A percentile compares a stretch with the other conserved stretches of the same genome.
Conservation (phyloP, 2,329 filamentous ascomycete genomes). For the Sclerotinia sclerotiorum region DNA sequence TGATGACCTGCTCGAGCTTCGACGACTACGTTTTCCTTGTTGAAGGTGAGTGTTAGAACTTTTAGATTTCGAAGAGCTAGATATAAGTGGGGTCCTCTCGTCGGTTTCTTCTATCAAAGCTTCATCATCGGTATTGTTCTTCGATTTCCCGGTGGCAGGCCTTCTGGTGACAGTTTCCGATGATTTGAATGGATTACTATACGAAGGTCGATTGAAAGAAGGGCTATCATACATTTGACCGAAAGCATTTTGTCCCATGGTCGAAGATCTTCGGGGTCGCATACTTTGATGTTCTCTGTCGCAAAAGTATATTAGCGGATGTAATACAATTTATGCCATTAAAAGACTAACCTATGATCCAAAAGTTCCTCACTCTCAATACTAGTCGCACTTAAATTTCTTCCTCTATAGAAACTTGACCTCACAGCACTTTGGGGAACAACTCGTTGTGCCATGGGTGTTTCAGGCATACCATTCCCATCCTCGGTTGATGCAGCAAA, state of each 20-base stretch:
- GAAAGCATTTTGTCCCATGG: constrained; percentile 42
- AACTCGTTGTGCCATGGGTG: constrained; percentile 40
- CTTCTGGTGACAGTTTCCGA: constrained; percentile 32
- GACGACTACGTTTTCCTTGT: constrained; percentile 33
- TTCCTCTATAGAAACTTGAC: constrained; percentile 51
- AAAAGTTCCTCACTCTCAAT: constrained; percentile 85
- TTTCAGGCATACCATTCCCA: constrained; percentile 41
- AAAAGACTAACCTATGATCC: constrained; percentile 70
- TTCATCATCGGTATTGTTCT: constrained; percentile 46
- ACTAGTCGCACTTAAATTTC: constrained; percentile 77
- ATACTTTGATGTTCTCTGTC: constrained; percentile 48
- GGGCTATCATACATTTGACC: constrained; percentile 42
- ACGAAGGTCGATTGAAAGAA: constrained; percentile 39
- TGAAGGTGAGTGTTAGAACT: constrained; percentile 31
- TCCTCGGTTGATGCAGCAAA: constrained; percentile 66
- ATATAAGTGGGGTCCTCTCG: constrained; percentile 57
- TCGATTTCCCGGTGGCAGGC: constrained; percentile 38
- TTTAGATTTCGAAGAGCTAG: constrained; percentile 44
- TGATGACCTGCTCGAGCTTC: constrained; percentile 45
- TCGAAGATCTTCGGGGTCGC: constrained; percentile 62
- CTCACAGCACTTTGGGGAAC: constrained; percentile 35
- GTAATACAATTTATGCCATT: constrained; percentile 18
- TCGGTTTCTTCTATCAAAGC: constrained; percentile 50
- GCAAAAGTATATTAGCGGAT: constrained; percentile 24
- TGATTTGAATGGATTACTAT: constrained; percentile 38